A percentile compares a stretch with the other conserved stretches of the same genome.
phyloP scores from a whole-genome alignment of 495 filamentous ascomycete species.

The Trichocladium antarcticum region DNA sequence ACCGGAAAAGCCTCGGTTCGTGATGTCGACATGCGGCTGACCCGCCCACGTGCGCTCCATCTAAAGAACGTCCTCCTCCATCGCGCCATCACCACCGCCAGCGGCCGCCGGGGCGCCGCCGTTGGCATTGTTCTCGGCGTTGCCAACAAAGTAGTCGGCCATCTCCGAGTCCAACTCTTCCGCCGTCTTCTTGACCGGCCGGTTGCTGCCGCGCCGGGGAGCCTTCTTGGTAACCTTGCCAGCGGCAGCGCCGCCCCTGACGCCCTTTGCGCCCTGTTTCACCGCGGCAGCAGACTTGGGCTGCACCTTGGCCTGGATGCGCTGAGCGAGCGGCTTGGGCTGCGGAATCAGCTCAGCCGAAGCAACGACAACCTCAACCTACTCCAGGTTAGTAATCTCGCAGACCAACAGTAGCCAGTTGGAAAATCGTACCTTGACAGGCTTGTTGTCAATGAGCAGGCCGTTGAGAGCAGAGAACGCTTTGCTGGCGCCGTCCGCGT shows the following conservation, averaged over 20 bases:
- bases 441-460: conserved; percentile 73
- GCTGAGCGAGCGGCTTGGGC: conserved; percentile 70
- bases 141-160: conserved; percentile 67
- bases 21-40: neutral
- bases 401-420: too few species aligned
- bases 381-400: neutral
- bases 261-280: conserved; percentile 39
- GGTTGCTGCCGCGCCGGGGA: conserved; percentile 44
- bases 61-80: conserved; percentile 41
- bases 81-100: conserved; percentile 34
- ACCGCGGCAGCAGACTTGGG: conserved; percentile 72
- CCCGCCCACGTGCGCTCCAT: neutral
- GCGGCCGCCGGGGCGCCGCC: conserved; percentile 29
- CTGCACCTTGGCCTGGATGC: conserved; percentile 67
- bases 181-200: conserved; percentile 75
- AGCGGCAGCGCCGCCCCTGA: conserved; percentile 32
- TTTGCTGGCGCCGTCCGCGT: conserved; percentile 64
- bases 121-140: conserved; percentile 33
- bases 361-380: conserved; percentile 87
- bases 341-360: conserved; percentile 54
- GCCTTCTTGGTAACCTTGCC: conserved; percentile 42
- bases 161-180: conserved; percentile 93
- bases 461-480: conserved; percentile 75
- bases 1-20: conserved; percentile 9
- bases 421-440: conserved; percentile 63